These are phyloP conservation scores for Paecilomyces variotii DNA, from an alignment of 2,329 filamentous ascomycete species.

Conservation along the genomic window DNA sequence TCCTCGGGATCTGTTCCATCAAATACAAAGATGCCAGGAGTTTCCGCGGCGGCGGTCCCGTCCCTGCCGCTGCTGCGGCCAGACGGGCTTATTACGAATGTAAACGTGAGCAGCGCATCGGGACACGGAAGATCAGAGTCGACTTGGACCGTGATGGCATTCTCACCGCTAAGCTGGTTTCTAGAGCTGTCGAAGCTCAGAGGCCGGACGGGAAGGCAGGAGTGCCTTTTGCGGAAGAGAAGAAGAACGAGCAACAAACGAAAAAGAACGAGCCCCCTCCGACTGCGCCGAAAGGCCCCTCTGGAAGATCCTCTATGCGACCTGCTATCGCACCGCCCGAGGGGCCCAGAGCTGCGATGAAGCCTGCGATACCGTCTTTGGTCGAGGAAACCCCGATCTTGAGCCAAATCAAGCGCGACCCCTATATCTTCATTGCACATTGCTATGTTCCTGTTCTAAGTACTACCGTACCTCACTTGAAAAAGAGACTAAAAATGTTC, in stretches of 20 bases:
- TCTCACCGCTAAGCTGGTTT: constrained; percentile 70
- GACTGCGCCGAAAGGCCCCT: constrained; percentile 79
- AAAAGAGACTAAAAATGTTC: constrained; percentile 78
- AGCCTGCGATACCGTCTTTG: constrained; percentile 37
- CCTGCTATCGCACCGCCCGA: constrained; percentile 25
- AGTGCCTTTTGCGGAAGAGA: constrained; percentile 14
- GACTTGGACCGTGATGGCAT: constrained; percentile 84
- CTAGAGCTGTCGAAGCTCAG: constrained; percentile 62
- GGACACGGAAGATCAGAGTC: constrained; percentile 67
- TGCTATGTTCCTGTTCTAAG: constrained; percentile 78
- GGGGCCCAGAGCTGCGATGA: constrained; percentile 31
- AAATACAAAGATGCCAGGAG: constrained; percentile 67
- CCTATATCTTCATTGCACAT: constrained; percentile 86
- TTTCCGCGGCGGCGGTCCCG: constrained; percentile 43
- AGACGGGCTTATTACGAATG: constrained; percentile 65
- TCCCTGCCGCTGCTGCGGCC: constrained; percentile 71
- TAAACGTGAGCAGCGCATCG: constrained; percentile 72
- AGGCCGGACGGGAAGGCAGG: constrained; percentile 42
- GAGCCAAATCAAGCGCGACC: constrained; percentile 63
- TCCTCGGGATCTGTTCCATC: constrained; percentile 87
- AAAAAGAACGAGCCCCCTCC: constrained; percentile 61
- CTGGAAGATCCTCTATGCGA: constrained; percentile 43
- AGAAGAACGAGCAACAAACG: constrained; percentile 30
- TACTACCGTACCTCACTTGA: constrained; percentile 81
- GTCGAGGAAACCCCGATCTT: constrained; percentile 61